These are phyloP conservation scores for Colletotrichum sp. DNA, from an alignment of 2,329 filamentous ascomycete species.

Conservation along the genomic window DNA sequence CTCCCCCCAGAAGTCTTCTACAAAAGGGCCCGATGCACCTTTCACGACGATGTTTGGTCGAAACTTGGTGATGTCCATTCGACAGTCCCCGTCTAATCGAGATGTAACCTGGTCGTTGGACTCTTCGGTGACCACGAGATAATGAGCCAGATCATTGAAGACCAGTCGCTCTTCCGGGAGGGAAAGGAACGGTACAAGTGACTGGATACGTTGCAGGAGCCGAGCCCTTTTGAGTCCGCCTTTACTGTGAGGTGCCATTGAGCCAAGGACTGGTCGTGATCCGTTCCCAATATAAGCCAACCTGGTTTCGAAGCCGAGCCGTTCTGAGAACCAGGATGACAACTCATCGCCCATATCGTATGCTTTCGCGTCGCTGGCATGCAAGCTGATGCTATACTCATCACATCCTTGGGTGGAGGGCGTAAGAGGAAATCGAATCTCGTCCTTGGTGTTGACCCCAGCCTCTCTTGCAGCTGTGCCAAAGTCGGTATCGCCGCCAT, in stretches of 20 bases:
- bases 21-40: not conserved
- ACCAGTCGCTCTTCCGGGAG: conserved; percentile 53
- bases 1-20: conserved; percentile 6
- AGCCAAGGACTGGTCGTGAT: conserved; percentile 67
- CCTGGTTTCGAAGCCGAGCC: conserved; percentile 65
- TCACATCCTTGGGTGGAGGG: conserved; percentile 36
- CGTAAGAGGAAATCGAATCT: not conserved
- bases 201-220: conserved; percentile 21
- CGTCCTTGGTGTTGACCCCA: not conserved
- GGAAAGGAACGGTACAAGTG: conserved; percentile 36
- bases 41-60: conserved; percentile 3
- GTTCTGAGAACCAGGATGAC: conserved; percentile 70
- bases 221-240: not conserved
- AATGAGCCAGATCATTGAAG: conserved; percentile 78
- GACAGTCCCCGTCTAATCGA: not conserved
- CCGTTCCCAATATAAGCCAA: conserved; percentile 70
- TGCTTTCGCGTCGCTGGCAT: conserved; percentile 60
- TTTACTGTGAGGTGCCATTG: conserved; percentile 38
- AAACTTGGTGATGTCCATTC: not conserved
- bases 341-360: conserved; percentile 67
- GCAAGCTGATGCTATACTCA: conserved; percentile 59
- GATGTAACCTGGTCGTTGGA: conserved; percentile 65
- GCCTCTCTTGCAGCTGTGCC: not conserved
- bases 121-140: conserved; percentile 72
- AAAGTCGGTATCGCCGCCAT: not conserved